Conservation (phyloP, 257 asterid genomes). For the Ilex asprella region DNA sequence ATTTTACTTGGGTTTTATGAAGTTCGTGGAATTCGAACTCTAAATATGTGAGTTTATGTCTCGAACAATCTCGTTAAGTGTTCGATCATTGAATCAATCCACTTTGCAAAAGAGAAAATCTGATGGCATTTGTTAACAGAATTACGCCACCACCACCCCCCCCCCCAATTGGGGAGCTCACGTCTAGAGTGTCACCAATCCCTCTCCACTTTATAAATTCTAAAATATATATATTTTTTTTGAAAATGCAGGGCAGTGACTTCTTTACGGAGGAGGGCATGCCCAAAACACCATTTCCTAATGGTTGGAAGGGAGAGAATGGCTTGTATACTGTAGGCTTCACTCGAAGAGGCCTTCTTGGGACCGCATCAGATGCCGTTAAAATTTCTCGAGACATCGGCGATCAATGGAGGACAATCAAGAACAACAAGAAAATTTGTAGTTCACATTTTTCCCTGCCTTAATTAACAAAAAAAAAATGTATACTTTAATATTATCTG, state of each 20-base stretch:
- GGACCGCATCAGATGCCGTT: conserved; percentile 65
- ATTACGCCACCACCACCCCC: conserved; percentile 6
- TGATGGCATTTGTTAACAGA: conserved; percentile 70
- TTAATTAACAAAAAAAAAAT: not conserved
- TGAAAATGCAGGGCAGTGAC: conserved; percentile 43
- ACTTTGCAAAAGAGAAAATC: conserved; percentile 57
- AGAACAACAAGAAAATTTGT: conserved; percentile 6
- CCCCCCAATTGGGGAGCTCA: no score
- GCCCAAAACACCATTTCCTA: conserved; percentile 72
- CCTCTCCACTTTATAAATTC: no score
- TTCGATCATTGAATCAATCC: not conserved
- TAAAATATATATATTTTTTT: not conserved
- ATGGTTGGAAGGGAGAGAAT: conserved; percentile 82
- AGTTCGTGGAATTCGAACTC: no score
- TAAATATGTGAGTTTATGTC: no score
- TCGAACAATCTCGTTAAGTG: no score
- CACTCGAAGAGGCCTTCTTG: conserved; percentile 79
- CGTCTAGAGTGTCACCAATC: no score
- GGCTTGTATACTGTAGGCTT: conserved; percentile 87
- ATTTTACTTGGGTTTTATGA: no score
- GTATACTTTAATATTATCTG: not conserved
- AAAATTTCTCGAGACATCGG: conserved; percentile 54
- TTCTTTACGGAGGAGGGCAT: conserved; percentile 76
- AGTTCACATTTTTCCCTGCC: not conserved
- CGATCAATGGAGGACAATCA: conserved; percentile 46